Base-by-base conservation (phyloP, 345 rosid genomes). In the Moringa oleifera region DNA sequence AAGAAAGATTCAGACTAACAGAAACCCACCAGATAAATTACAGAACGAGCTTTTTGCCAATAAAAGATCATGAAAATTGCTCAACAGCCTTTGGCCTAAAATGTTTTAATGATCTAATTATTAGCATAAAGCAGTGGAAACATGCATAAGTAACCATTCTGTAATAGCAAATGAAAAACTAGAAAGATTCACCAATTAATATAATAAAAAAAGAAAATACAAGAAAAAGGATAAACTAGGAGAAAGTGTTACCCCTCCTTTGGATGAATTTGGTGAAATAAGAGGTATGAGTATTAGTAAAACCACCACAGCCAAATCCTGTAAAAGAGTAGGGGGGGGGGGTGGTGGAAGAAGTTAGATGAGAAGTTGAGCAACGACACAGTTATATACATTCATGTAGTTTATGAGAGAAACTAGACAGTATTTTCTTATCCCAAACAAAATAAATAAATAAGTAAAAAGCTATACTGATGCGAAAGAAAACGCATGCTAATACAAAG, bases 241-340 rank as follows among this genome's bases (percentile, higher is more conserved):
- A 57, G 62, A 64, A 65, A 62, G 61, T 57, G 58, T 85, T 88
- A 94, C 97, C 97, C 99, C 99, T 88, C 99, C 99, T 82, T 88
- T 94, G 36, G 97, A 88, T 62, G 99, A 94, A 81, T 83, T 94
- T 64, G 99, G 97, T 62, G 97, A 94, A 64, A 94, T 80, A 73
- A 94, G 99, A 73, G 99, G 97, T 75, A 94, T 94, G 67, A 94
- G 95, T 71, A 94, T 94, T 58, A 94, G 89, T 82, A 94, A 72
- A 61, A 90, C 99, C 68, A 90, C 96, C 63, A 90, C 99, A 65
- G 99, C 99, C 81, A 94, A 80, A 80, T 94, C 99, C 97, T 94
- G 95, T n/a, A n/a, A n/a, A n/a, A n/a, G n/a, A n/a, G n/a, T n/a
- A n/a, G n/a, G n/a, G n/a, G n/a, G n/a, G n/a, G n/a, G n/a, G n/a